phyloP scores from a whole-genome alignment of 192 early-diverging fungal species.

The Blastocladiella britannica region DNA sequence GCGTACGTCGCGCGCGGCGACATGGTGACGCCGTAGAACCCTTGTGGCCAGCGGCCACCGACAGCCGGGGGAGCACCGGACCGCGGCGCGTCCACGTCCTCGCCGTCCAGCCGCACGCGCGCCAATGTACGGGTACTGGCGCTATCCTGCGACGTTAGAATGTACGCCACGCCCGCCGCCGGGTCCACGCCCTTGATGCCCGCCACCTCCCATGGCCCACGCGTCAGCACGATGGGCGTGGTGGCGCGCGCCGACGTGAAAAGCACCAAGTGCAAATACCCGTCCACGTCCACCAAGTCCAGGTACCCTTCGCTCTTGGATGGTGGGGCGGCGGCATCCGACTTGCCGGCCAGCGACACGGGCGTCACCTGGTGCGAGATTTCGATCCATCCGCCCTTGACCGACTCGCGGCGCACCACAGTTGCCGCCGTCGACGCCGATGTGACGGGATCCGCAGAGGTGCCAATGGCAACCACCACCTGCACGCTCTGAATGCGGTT shows the following conservation, averaged over 20 bases:
- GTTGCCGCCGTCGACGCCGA: too few relatives aligned
- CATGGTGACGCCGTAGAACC: slow-evolving; percentile 48
- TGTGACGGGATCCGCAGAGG: slow-evolving; percentile 14
- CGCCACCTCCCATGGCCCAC: slow-evolving; percentile 50
- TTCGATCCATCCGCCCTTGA: slow-evolving; percentile 59
- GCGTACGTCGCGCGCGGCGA: slow-evolving; percentile 54
- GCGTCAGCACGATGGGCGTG: slow-evolving; percentile 35
- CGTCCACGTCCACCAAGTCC: slow-evolving; percentile 40
- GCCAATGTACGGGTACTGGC: background rate
- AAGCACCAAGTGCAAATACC: slow-evolving; percentile 45
- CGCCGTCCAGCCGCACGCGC: background rate
- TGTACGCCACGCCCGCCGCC: slow-evolving; percentile 17
- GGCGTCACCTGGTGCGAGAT: slow-evolving; percentile 14
- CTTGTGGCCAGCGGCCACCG: slow-evolving; percentile 6
- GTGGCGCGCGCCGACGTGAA: slow-evolving; percentile 26
- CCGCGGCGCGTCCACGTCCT: too few relatives aligned
- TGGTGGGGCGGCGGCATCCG: background rate
- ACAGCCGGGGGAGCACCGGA: background rate
- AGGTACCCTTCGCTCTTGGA: slow-evolving; percentile 26
- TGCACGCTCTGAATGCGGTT: slow-evolving; percentile 79
- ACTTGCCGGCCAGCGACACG: background rate
- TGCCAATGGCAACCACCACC: slow-evolving; percentile 37
- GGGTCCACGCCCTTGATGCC: slow-evolving; percentile 5
- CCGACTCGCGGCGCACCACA: slow-evolving; percentile 26
- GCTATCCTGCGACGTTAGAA: slow-evolving; percentile 13